Evolutionary conservation across 2,329 filamentous ascomycete species (phyloP), one percentile per base, ranked within the genome.

Genomic region (Thielaviopsis populi): DNA sequence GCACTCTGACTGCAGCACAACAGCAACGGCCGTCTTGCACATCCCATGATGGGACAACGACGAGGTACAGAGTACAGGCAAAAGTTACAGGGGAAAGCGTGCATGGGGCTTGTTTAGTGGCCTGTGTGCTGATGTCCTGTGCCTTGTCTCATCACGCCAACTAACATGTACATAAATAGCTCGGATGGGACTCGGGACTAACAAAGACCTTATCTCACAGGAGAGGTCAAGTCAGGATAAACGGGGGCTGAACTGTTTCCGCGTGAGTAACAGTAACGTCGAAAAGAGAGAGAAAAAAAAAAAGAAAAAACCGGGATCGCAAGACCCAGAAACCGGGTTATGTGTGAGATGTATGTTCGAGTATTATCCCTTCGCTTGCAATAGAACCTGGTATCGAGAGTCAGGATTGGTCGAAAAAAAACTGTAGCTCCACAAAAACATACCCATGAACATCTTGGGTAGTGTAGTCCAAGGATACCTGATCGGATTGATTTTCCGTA

Each of bases 251-350:
- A 10, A 11, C 10, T 33, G 53, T 37, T 56, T 56, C 53, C 30
- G 53, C 53, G 30, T 56, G 53, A 56, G 53, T 33, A 30, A 56
- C 24, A 27, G n/a, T 27, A 33, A 24, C n/a, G n/a, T n/a, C n/a
- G n/a, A n/a, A n/a, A n/a, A n/a, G n/a, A n/a, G n/a, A n/a, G n/a
- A n/a, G n/a, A n/a, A n/a, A n/a, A n/a, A n/a, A n/a, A n/a, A n/a
- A n/a, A n/a, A n/a, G n/a, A 56, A 30, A 56, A 2, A 56, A 19
- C 24, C 11, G 30, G 24, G 30, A 33, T 56, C 30, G 53, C 24
- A 30, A 56, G 30, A 56, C 53, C 53, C 53, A 56, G 53, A 56
- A 56, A 56, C 53, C 53, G n/a, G 53, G 53, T 56, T 56, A 56
- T 8, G 24, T 56, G 24, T 30, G 27, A 54, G 27, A 54, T 54